phyloP scores from a whole-genome alignment of 2,329 filamentous ascomycete species.

The Paecilomyces variotii region DNA sequence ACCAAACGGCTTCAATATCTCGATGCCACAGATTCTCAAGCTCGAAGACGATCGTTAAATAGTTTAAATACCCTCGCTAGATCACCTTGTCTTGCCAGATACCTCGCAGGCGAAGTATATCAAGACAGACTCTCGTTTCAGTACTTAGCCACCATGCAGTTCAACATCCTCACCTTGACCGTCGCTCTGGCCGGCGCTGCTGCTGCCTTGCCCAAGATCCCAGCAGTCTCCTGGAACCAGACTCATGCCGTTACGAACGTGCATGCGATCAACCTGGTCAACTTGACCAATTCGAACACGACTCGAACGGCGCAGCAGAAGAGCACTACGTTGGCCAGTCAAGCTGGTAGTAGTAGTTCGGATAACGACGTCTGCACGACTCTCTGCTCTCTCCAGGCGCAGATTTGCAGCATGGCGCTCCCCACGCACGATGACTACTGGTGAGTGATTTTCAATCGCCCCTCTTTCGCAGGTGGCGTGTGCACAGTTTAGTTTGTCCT shows the following conservation, averaged over 20 bases:
- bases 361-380: conserved; percentile 10
- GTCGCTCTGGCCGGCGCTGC: conserved; percentile 10
- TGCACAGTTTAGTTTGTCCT: background rate
- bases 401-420: conserved; percentile 17
- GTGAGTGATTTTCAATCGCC: conserved; percentile 9
- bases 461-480: background rate
- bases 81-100: background rate
- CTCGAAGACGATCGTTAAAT: background rate
- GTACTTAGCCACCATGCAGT: conserved; percentile 10
- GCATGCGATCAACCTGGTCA: background rate
- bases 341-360: background rate
- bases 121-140: background rate
- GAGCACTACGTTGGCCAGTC: background rate
- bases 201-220: conserved; percentile 7
- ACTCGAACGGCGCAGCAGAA: background rate
- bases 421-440: conserved; percentile 18
- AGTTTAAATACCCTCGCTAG: background rate
- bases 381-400: conserved; percentile 16
- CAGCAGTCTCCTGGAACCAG: background rate
- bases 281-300: background rate
- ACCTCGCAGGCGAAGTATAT: background rate
- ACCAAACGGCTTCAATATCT: background rate
- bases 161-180: conserved; percentile 9
- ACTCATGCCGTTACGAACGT: background rate
- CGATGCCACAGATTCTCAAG: background rate